Evolutionary conservation across 192 early-diverging fungal species (phyloP).

Genomic region (Piromyces finnis): DNA sequence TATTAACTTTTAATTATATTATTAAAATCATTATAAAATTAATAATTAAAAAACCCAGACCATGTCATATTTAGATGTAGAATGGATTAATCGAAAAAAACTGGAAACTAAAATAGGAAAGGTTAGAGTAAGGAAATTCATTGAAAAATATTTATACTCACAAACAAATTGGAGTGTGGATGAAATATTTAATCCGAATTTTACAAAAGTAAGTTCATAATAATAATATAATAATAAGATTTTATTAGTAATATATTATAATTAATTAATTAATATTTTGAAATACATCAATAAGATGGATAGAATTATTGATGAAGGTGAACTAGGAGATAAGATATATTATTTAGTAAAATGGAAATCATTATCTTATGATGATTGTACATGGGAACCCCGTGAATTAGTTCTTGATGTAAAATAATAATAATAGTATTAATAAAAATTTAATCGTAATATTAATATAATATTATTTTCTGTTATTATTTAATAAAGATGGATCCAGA

Average conservation of each 20-base stretch:
- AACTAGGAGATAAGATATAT: slow-evolving; percentile 33
- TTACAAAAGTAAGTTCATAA: neutral
- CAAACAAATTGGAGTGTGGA: neutral
- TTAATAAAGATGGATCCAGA: neutral
- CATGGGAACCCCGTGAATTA: slow-evolving; percentile 53
- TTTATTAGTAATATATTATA: too few relatives aligned
- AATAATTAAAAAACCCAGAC: neutral
- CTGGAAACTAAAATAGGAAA: neutral
- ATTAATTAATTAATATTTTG: too few relatives aligned
- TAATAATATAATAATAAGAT: too few relatives aligned
- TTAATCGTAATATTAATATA: too few relatives aligned
- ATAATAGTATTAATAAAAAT: too few relatives aligned
- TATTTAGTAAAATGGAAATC: slow-evolving; percentile 89
- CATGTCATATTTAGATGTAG: neutral
- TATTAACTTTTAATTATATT: neutral
- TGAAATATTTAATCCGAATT: neutral
- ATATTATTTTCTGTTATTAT: too few relatives aligned
- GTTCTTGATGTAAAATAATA: neutral
- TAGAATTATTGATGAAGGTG: neutral
- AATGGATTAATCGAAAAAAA: neutral
- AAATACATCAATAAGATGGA: neutral
- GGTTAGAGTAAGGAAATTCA: neutral
- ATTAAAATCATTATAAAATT: neutral
- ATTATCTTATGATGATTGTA: slow-evolving; percentile 69
- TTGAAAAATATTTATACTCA: neutral